Evolutionary conservation across 2,329 filamentous ascomycete species (phyloP).

Genomic region (Neofusicoccum parvum): DNA sequence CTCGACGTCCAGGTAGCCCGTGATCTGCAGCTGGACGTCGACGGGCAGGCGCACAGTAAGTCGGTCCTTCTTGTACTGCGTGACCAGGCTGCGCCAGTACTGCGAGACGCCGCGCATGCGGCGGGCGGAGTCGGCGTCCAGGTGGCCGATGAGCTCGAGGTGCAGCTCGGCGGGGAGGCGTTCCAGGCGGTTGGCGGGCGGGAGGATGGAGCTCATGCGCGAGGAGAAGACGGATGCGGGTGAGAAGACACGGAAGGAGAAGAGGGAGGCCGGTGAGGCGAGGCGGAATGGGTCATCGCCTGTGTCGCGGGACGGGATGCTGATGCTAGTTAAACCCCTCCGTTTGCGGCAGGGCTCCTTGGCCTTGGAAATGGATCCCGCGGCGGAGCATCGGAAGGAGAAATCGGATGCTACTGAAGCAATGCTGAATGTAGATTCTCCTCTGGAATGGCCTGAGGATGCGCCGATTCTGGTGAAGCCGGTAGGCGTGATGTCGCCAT

Average conservation of each 20-base stretch:
- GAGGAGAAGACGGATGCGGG: constrained; percentile 2
- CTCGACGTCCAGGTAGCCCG: constrained; percentile 12
- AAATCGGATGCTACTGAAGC: neutral
- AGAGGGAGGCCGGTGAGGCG: neutral
- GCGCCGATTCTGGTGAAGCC: constrained; percentile 2
- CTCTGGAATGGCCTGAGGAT: neutral
- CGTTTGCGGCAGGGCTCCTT: neutral
- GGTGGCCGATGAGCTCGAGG: constrained; percentile 5
- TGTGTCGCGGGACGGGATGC: neutral
- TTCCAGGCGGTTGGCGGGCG: constrained; percentile 3
- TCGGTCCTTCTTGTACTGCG: constrained; percentile 6
- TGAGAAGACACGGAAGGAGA: constrained; percentile 6
- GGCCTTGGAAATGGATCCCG: too few relatives aligned
- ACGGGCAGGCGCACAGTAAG: neutral
- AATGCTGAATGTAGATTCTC: constrained; percentile 1
- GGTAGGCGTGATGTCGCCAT: constrained; percentile 1
- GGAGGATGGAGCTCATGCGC: neutral
- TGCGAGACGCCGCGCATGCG: constrained; percentile 6
- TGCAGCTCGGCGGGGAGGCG: constrained; percentile 10
- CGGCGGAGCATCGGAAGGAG: neutral
- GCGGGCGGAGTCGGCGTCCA: neutral
- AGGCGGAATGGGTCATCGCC: neutral
- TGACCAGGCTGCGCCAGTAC: constrained; percentile 1
- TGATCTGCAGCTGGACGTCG: neutral
- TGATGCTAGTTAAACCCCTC: neutral